Evolutionary conservation across 176 grass and related monocot genomes (phyloP).

Genomic region (Rhynchospora tenuis): DNA sequence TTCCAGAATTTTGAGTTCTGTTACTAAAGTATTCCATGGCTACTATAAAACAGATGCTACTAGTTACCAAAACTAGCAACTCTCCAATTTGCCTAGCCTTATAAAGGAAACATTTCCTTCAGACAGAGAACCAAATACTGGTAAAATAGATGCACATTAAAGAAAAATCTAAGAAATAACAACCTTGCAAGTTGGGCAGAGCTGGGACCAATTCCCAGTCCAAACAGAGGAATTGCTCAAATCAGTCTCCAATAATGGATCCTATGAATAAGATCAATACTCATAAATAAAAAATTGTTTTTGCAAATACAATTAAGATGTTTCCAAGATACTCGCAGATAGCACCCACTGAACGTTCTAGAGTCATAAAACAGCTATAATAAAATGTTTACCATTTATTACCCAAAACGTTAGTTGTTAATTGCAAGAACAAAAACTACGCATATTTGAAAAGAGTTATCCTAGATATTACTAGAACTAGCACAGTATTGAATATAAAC

Average conservation of each 20-base stretch:
- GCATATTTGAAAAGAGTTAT: not conserved
- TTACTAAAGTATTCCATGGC: not conserved
- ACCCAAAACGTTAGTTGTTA: not conserved
- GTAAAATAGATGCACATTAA: not conserved
- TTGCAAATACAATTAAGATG: not conserved
- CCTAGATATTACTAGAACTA: not conserved
- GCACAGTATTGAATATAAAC: not conserved
- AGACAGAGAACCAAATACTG: conserved; percentile 6
- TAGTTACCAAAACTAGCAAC: not conserved
- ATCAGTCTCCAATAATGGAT: conserved; percentile 78
- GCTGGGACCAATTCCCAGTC: conserved; percentile 90
- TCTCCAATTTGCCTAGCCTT: not conserved
- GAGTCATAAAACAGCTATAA: not conserved
- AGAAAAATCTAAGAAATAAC: not conserved
- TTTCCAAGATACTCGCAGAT: not conserved
- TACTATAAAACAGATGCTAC: not conserved
- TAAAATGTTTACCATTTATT: conserved; percentile 2
- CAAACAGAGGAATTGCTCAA: conserved; percentile 63
- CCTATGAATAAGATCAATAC: conserved; percentile 39
- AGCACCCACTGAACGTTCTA: not conserved
- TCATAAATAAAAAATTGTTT: not conserved
- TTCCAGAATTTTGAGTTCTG: not conserved
- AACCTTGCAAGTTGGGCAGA: conserved; percentile 97
- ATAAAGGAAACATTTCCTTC: not conserved
- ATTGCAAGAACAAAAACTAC: not conserved